These are phyloP conservation scores for Dipteronia sinensis DNA, from an alignment of 345 rosid genomes.

Conservation along the genomic window DNA sequence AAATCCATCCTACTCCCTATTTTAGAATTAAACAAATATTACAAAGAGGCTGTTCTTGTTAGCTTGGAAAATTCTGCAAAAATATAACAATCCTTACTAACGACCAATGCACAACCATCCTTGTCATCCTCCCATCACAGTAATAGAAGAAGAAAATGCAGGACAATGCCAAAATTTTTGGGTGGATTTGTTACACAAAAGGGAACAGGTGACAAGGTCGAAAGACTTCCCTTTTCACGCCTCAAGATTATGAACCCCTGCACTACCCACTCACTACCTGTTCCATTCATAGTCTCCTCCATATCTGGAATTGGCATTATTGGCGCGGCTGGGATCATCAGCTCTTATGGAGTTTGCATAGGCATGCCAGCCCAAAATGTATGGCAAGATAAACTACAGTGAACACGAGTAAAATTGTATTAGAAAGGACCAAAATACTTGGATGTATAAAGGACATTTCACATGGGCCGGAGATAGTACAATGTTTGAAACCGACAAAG, in stretches of 20 bases:
- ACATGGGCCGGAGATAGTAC: background rate
- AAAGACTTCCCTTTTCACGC: background rate
- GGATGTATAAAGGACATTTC: background rate
- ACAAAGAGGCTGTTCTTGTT: background rate
- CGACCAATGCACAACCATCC: background rate
- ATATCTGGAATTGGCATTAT: conserved; percentile 53
- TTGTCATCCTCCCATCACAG: conserved; percentile 3
- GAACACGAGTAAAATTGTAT: background rate
- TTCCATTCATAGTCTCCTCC: conserved; percentile 86
- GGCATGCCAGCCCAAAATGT: conserved; percentile 84
- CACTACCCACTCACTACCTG: conserved; percentile 38
- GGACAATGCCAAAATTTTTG: conserved; percentile 9
- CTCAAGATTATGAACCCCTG: background rate
- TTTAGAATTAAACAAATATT: conserved; percentile 3
- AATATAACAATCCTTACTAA: background rate
- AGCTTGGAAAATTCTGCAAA: background rate
- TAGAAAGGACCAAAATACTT: background rate
- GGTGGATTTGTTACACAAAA: conserved; percentile 8
- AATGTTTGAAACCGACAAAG: background rate
- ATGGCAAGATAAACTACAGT: conserved; percentile 76
- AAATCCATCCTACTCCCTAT: background rate
- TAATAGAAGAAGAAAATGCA: background rate
- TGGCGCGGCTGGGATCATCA: conserved; percentile 43
- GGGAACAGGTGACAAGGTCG: background rate
- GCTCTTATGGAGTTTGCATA: conserved; percentile 60